Evolutionary conservation across 768 basidiomycete species (phyloP), one percentile per base, ranked within the genome.

Genomic region (Mycena amicta): DNA sequence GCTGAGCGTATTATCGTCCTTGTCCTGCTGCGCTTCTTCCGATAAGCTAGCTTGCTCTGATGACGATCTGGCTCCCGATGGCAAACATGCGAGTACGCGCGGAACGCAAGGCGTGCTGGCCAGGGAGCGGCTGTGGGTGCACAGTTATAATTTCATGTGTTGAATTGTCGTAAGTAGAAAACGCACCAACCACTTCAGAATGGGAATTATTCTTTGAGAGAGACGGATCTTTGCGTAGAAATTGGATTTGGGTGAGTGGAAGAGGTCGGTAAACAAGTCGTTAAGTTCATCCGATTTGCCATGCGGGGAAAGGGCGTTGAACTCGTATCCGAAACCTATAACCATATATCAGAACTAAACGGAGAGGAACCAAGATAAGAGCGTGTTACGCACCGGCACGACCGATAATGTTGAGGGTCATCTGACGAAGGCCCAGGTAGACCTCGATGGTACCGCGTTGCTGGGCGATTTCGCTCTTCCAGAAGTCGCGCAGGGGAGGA

Each of bases 301-400:
- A 20, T 43, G 13, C 20, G 41, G 41, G 75, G 74, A 12, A 74
- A 52, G 25, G 23, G 66, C 58, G 28, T 77, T 72, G 4, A 80
- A 73, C 57, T 79, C 73, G 59, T 74, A 75, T 45, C 69, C 71
- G 26, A 73, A 52, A 58, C 53, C 53, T 4, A 26, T 25, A 20
- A n/a, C 60, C 49, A 27, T 40, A 59, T 6, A 52, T 43, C 20
- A 43, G 28, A 26, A 15, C 37, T 8, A 37, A 18, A 8, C 33
- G 33, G 33, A 18, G 16, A 18, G 20, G 6, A 4, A 8, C 8
- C 28, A 22, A 33, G 16, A 52, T 50, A 26, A 50, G 15, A 15
- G 39, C 49, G 20, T 71, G 66, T 61, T 86, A 84, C 41, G 76
- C 78, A 3, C 81, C 77, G 78, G 57, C 79, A 45, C 81, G 70